Conservation (phyloP, 202 grass and related monocot genomes). For the Panicum hallii region DNA sequence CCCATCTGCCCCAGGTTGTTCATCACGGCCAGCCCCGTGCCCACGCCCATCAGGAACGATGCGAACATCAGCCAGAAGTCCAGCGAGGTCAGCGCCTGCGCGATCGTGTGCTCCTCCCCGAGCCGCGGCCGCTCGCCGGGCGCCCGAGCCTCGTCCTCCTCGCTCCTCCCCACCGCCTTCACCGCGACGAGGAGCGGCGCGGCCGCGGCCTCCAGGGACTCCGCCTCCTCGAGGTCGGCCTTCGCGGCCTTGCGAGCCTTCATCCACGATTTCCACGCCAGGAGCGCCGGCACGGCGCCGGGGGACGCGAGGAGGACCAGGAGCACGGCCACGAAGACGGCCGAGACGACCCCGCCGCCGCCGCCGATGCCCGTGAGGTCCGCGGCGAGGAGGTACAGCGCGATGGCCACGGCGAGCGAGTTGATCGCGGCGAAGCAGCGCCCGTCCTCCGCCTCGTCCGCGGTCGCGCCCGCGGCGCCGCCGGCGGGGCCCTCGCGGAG, state of each 20-base stretch:
- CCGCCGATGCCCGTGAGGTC: slow-evolving; percentile 68
- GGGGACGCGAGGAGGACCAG: slow-evolving; percentile 75
- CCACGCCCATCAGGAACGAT: slow-evolving; percentile 85
- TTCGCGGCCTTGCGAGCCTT: slow-evolving; percentile 27
- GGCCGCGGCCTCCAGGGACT: neutral
- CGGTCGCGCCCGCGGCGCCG: neutral
- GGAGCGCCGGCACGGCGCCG: slow-evolving; percentile 65
- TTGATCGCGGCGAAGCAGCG: slow-evolving; percentile 78
- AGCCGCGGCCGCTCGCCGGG: slow-evolving; percentile 54
- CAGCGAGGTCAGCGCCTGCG: slow-evolving; percentile 59
- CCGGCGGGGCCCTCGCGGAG: slow-evolving; percentile 61
- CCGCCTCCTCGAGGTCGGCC: slow-evolving; percentile 52
- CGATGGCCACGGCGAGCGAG: slow-evolving; percentile 78
- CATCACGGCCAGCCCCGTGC: slow-evolving; percentile 91
- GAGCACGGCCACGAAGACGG: slow-evolving; percentile 67
- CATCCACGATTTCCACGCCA: slow-evolving; percentile 47
- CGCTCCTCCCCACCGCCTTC: neutral
- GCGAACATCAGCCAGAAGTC: slow-evolving; percentile 97
- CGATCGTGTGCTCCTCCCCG: slow-evolving; percentile 92
- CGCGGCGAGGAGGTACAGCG: slow-evolving; percentile 85
- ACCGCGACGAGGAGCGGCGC: slow-evolving; percentile 39
- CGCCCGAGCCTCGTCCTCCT: neutral
- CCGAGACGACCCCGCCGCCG: slow-evolving; percentile 45
- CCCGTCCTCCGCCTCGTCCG: slow-evolving; percentile 47
- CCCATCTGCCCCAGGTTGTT: slow-evolving; percentile 99